These are phyloP conservation scores for Brasilioporus rufonigricans DNA, from an alignment of 768 basidiomycete genomes.

Conservation along the genomic window DNA sequence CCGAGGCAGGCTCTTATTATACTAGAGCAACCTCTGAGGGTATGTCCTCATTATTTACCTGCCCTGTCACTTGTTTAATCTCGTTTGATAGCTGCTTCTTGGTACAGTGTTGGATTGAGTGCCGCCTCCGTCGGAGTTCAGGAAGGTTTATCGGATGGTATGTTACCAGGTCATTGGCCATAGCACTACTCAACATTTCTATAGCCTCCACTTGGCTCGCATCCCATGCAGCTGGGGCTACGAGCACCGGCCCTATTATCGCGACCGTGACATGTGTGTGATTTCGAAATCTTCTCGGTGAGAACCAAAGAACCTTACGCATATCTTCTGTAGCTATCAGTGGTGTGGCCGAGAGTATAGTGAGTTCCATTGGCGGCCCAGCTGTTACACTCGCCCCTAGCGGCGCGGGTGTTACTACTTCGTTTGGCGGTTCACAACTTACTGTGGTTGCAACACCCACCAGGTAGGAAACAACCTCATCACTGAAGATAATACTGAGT, in stretches of 20 bases:
- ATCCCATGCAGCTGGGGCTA: conserved; percentile 4
- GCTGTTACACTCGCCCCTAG: conserved; percentile 57
- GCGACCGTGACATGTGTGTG: conserved; percentile 28
- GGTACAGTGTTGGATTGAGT: conserved; percentile 15
- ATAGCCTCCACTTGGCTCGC: conserved; percentile 19
- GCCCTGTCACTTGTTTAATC: background rate
- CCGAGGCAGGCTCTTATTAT: conserved; percentile 35
- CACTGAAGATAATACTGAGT: background rate
- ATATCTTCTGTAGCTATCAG: conserved; percentile 42
- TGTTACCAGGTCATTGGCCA: background rate
- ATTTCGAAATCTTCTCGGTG: background rate
- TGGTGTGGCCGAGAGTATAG: conserved; percentile 50
- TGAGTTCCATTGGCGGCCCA: conserved; percentile 57
- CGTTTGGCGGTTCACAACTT: conserved; percentile 52
- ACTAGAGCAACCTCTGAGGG: conserved; percentile 27
- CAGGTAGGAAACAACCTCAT: conserved; percentile 6
- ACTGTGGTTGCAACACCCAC: conserved; percentile 38
- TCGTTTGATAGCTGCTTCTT: conserved; percentile 14
- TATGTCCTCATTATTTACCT: background rate
- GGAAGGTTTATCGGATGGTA: conserved; percentile 21
- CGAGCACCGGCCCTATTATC: conserved; percentile 1
- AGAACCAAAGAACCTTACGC: background rate
- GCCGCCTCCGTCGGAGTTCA: conserved; percentile 12
- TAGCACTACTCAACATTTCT: background rate
- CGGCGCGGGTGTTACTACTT: conserved; percentile 41